A percentile compares a stretch with the other conserved stretches of the same genome.
These are phyloP conservation scores for Komagataella pastoris DNA, from an alignment of 805 yeast genomes.

Conservation along the genomic window DNA sequence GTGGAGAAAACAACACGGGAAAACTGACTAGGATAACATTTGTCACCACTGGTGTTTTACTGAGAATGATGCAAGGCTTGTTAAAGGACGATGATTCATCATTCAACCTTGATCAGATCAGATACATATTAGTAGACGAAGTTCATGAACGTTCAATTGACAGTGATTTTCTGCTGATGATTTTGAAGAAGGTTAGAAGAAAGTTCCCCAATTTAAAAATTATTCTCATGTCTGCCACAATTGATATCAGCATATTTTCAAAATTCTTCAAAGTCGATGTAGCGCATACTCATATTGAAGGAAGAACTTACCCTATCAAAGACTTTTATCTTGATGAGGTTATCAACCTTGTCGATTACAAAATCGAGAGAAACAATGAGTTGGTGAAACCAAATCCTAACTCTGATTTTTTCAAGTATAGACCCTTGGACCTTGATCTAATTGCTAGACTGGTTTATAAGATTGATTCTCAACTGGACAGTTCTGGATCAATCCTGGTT, in stretches of 20 bases:
- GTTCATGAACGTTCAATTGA: constrained; percentile 96
- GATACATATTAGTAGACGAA: constrained; percentile 78
- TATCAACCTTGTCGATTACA: constrained; percentile 29
- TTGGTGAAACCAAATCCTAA: constrained; percentile 44
- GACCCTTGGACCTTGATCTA: constrained; percentile 65
- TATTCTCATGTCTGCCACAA: constrained; percentile 90
- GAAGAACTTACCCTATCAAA: constrained; percentile 84
- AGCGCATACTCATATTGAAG: constrained; percentile 74
- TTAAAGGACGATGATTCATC: constrained; percentile 10
- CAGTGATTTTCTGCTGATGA: constrained; percentile 70
- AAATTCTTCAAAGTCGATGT: constrained; percentile 44
- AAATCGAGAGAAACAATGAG: constrained; percentile 24
- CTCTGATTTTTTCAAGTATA: constrained; percentile 49
- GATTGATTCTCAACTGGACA: constrained; percentile 34
- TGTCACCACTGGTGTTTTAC: constrained; percentile 85
- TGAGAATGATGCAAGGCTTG: constrained; percentile 65
- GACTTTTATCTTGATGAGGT: constrained; percentile 65
- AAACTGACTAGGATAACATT: constrained; percentile 63
- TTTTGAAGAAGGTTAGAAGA: constrained; percentile 48
- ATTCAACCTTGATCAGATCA: constrained; percentile 33
- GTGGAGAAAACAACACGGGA: constrained; percentile 72
- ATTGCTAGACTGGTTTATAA: constrained; percentile 40
- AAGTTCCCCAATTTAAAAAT: constrained; percentile 45
- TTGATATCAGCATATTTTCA: constrained; percentile 54
- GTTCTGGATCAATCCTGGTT: constrained; percentile 62